Base-by-base conservation (phyloP, 306 rosid species). In the Glycine soja region DNA sequence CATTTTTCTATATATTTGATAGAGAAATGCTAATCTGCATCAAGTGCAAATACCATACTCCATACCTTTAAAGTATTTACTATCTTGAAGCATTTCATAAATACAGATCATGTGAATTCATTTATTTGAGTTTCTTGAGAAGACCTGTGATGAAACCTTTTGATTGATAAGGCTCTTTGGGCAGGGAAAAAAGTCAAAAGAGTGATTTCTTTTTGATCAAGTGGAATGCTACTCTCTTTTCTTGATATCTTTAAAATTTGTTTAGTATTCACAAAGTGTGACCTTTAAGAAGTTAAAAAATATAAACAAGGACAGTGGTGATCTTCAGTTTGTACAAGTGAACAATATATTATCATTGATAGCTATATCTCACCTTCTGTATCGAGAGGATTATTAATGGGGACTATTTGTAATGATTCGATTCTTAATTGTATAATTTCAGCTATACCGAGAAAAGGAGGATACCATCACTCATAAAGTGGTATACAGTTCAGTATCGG, bases 371-470 rank as follows among this genome's bases (percentile, higher is more conserved):
- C 72, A 43, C 6, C 59, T 66, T 78, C 77, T 40, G 46, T 69
- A 62, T 69, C 61, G 19, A 68, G 61, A 73, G 56, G 74, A 65
- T 58, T 24, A 24, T 24, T n/a, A 53, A 50, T 67, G 51, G 42
- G 32, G 32, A 65, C 48, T 43, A 64, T 69, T 45, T 43, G 47
- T 79, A 85, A 65, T 78, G 75, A 78, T 59, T 66, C 38, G 48
- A 54, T 83, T 52, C 18, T 51, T 78, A 76, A 73, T 86, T 34
- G 68, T 75, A 34, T 80, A 85, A 78, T 62, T 77, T 72, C 92
- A 95, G 99, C 80, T 89, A 85, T 91, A 95, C 80, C 89, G 96
- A 70, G 99, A 95, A 80, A 30, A 81, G 69, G 98, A 93, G 90
- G 91, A 95, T 77, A 59, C 83, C 43, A 62, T 57, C 71, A 82